phyloP scores from a whole-genome alignment of 2,329 filamentous ascomycete genomes.

The Zalaria obscura region DNA sequence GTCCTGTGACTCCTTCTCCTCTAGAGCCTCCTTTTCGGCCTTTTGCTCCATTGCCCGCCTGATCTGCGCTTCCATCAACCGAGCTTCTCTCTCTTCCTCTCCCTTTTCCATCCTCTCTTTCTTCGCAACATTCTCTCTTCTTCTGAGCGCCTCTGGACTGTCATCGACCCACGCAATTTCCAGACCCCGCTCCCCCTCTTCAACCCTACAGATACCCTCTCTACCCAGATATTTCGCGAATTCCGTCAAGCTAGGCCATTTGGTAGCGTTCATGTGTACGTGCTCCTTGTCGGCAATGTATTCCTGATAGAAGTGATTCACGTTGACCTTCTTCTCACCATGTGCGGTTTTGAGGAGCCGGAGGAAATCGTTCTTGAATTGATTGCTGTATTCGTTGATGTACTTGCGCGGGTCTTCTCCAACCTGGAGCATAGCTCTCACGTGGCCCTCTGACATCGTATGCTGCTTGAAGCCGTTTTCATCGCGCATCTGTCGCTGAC shows the following conservation, averaged over 20 bases:
- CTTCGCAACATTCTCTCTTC: slow-evolving; percentile 66
- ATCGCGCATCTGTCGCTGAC: slow-evolving; percentile 63
- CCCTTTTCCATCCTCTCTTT: slow-evolving; percentile 81
- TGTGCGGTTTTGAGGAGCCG: slow-evolving; percentile 67
- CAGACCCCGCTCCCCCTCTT: slow-evolving; percentile 78
- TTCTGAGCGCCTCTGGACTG: slow-evolving; percentile 66
- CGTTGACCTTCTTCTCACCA: slow-evolving; percentile 75
- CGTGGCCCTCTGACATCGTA: slow-evolving; percentile 69
- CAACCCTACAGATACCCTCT: slow-evolving; percentile 78
- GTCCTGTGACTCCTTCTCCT: slow-evolving; percentile 28
- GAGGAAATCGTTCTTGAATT: slow-evolving; percentile 73
- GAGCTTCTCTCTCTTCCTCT: slow-evolving; percentile 79
- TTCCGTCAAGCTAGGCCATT: slow-evolving; percentile 77
- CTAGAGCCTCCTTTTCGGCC: slow-evolving; percentile 35
- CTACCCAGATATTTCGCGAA: slow-evolving; percentile 77
- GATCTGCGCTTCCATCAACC: slow-evolving; percentile 72
- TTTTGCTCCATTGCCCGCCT: slow-evolving; percentile 54
- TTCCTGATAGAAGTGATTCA: slow-evolving; percentile 91
- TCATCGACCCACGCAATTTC: slow-evolving; percentile 87
- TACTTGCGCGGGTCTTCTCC: slow-evolving; percentile 76
- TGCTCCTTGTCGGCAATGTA: slow-evolving; percentile 83
- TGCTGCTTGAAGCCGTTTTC: slow-evolving; percentile 83
- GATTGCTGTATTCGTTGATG: slow-evolving; percentile 67
- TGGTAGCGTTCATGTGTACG: slow-evolving; percentile 86
- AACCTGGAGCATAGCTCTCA: slow-evolving; percentile 77